phyloP scores from a whole-genome alignment of 805 yeast genomes.

The Suhomyces xylopsoci region DNA sequence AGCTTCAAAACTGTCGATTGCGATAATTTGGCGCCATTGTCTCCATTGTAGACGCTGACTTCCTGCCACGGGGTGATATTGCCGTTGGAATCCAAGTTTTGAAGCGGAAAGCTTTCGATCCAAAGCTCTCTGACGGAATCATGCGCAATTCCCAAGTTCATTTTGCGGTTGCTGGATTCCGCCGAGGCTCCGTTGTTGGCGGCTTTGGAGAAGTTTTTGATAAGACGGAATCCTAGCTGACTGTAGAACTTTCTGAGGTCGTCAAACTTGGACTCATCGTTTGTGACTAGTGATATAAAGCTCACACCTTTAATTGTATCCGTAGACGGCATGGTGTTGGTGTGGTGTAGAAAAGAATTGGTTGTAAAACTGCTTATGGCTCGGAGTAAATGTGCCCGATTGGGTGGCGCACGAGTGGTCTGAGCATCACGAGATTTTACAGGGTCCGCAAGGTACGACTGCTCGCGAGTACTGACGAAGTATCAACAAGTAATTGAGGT shows the following conservation, averaged over 20 bases:
- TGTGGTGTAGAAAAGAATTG: background rate
- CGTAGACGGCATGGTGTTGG: constrained; percentile 2
- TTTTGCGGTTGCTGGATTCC: constrained; percentile 24
- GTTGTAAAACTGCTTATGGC: background rate
- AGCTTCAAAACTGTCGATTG: constrained; percentile 34
- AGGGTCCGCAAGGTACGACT: too few species aligned
- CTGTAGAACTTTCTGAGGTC: constrained; percentile 55
- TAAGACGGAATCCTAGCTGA: constrained; percentile 56
- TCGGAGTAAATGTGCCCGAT: constrained; percentile 7
- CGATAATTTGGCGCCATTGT: constrained; percentile 25
- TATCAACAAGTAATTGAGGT: too few species aligned
- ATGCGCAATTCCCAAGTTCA: constrained; percentile 53
- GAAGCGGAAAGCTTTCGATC: constrained; percentile 66
- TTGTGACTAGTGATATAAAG: constrained; percentile 60
- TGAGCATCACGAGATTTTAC: background rate
- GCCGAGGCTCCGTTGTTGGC: constrained; percentile 30
- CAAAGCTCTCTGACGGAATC: constrained; percentile 70
- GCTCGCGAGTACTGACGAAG: too few species aligned
- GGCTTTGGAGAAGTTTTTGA: constrained; percentile 59
- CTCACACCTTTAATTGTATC: constrained; percentile 10
- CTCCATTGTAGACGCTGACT: constrained; percentile 36
- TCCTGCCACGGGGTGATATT: constrained; percentile 42
- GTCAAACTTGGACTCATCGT: constrained; percentile 44
- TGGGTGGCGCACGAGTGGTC: constrained; percentile 2
- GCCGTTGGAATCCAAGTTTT: constrained; percentile 31